Conservation (phyloP, 768 basidiomycete genomes). For the Pulveroboletus sp. region DNA sequence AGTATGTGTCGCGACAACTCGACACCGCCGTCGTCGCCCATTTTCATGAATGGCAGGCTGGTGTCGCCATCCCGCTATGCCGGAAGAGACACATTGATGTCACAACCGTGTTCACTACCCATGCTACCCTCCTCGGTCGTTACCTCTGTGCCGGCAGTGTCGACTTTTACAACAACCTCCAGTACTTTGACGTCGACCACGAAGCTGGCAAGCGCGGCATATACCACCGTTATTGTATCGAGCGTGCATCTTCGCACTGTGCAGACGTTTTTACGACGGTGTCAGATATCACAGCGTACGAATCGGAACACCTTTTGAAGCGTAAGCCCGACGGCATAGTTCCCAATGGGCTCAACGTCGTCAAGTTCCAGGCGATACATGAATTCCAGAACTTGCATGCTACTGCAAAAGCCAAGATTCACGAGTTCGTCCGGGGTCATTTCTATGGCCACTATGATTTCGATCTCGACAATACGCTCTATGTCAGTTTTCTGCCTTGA, state of each 20-base stretch:
- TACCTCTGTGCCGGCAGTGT: slow-evolving; percentile 98
- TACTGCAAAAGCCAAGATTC: slow-evolving; percentile 92
- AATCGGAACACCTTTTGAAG: slow-evolving; percentile 93
- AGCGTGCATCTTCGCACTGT: slow-evolving; percentile 89
- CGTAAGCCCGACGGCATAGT: slow-evolving; percentile 96
- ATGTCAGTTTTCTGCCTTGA: slow-evolving; percentile 42
- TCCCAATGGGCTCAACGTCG: slow-evolving; percentile 96
- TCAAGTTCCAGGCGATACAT: slow-evolving; percentile 99
- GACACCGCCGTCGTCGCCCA: slow-evolving; percentile 90
- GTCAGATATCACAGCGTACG: slow-evolving; percentile 97
- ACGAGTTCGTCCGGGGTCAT: slow-evolving; percentile 96
- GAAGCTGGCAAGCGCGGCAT: slow-evolving; percentile 99
- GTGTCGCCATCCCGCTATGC: slow-evolving; percentile 90
- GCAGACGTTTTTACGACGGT: slow-evolving; percentile 99
- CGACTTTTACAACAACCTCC: slow-evolving; percentile 99
- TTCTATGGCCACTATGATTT: slow-evolving; percentile 99
- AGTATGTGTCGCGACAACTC: slow-evolving; percentile 81
- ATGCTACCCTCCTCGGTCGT: slow-evolving; percentile 95
- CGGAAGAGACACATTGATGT: slow-evolving; percentile 97
- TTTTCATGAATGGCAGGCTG: slow-evolving; percentile 99
- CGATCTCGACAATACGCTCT: slow-evolving; percentile 87
- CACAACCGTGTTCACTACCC: slow-evolving; percentile 97
- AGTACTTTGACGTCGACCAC: slow-evolving; percentile 99
- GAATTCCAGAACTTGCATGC: slow-evolving; percentile 97
- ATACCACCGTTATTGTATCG: slow-evolving; percentile 97